phyloP scores from a whole-genome alignment of 2,329 filamentous ascomycete genomes.

The Periconia sp. region DNA sequence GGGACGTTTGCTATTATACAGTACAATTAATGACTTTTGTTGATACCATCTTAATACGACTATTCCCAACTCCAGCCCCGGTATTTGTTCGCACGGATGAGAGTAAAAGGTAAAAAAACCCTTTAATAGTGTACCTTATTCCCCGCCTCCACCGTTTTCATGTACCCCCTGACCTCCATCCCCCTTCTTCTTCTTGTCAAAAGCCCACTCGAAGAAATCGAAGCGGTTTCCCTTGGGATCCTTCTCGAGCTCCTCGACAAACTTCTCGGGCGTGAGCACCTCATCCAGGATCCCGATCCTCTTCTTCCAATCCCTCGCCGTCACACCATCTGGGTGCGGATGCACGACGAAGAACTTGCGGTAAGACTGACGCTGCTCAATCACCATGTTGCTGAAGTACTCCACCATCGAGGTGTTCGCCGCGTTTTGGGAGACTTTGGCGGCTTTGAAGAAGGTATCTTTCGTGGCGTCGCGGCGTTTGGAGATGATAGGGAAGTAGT shows the following conservation, averaged over 20 bases:
- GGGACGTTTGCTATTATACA: too few relatives aligned
- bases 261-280: conserved; percentile 31
- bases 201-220: conserved; percentile 31
- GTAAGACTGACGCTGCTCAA: conserved; percentile 26
- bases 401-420: conserved; percentile 29
- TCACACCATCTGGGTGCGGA: conserved; percentile 19
- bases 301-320: conserved; percentile 23
- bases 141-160: too few relatives aligned
- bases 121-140: too few relatives aligned
- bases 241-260: conserved; percentile 25
- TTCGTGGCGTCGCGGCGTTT: conserved; percentile 23
- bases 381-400: conserved; percentile 26
- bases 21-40: too few relatives aligned
- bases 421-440: conserved; percentile 1
- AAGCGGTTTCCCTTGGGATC: conserved; percentile 19
- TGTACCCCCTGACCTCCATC: too few relatives aligned
- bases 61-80: too few relatives aligned
- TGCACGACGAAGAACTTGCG: conserved; percentile 38
- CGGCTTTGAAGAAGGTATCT: conserved; percentile 26
- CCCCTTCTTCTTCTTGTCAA: neutral
- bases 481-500: conserved; percentile 35
- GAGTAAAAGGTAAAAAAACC: too few relatives aligned
- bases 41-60: too few relatives aligned
- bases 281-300: conserved; percentile 26
- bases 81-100: too few relatives aligned